Percentiles rank a stretch among this genome's conserved stretches.
Conservation (phyloP, 2,329 filamentous ascomycete genomes). For the Endoconidiophora laricicola region DNA sequence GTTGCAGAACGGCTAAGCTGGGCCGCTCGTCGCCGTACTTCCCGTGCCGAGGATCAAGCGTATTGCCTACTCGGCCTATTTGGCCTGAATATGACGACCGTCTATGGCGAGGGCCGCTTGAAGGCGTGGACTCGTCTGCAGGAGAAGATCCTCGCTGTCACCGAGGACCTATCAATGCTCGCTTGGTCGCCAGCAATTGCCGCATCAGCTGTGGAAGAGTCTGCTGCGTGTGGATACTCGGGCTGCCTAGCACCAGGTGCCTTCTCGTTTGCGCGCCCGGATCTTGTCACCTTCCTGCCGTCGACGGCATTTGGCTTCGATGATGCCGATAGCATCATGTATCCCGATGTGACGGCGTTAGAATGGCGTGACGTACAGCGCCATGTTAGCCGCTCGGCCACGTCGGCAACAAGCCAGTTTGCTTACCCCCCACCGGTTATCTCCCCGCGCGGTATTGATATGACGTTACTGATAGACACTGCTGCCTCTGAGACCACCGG, state of each 20-base stretch:
- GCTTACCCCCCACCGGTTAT: constrained; percentile 12
- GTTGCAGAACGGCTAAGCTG: constrained; percentile 17
- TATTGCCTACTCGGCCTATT: constrained; percentile 20
- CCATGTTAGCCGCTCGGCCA: constrained; percentile 9
- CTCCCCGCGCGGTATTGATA: constrained; percentile 12
- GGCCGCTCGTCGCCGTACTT: constrained; percentile 17
- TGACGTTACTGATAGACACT: constrained; percentile 13
- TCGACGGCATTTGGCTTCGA: constrained; percentile 14
- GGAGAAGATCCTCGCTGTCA: constrained; percentile 20
- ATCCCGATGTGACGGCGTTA: constrained; percentile 11
- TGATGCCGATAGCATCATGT: constrained; percentile 14
- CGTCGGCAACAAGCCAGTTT: constrained; percentile 11
- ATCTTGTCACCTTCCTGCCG: constrained; percentile 12
- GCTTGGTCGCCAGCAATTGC: constrained; percentile 15
- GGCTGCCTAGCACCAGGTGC: constrained; percentile 10
- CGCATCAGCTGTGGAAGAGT: not conserved
- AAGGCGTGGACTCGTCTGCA: constrained; percentile 21
- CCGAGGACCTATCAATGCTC: constrained; percentile 22
- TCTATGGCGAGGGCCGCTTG: constrained; percentile 18
- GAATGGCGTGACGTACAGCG: constrained; percentile 12
- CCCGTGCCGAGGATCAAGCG: constrained; percentile 18
- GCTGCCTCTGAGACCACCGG: constrained; percentile 4
- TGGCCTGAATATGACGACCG: constrained; percentile 18
- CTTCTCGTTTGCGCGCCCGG: constrained; percentile 11
- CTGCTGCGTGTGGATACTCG: not conserved